Conservation (phyloP, 257 asterid genomes). For the Solanum virginianum region DNA sequence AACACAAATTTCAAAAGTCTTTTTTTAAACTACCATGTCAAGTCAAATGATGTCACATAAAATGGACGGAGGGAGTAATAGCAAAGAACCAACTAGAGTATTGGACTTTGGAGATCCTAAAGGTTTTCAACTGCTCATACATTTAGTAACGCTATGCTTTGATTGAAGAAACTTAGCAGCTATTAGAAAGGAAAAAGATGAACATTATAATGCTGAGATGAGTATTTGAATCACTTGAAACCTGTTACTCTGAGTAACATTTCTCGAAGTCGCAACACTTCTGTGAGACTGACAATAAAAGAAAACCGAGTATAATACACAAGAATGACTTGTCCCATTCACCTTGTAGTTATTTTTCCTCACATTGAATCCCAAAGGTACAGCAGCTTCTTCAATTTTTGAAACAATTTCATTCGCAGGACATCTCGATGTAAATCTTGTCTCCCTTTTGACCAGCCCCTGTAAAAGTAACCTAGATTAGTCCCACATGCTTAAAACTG, state of each 20-base stretch:
- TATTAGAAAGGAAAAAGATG: background rate
- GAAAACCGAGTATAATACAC: background rate
- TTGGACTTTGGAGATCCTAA: background rate
- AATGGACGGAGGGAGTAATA: background rate
- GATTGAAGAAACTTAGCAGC: background rate
- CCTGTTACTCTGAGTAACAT: background rate
- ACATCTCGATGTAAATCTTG: conserved; percentile 62
- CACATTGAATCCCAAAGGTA: conserved; percentile 70
- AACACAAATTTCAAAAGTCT: too few relatives aligned
- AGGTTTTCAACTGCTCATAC: background rate
- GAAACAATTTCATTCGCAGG: conserved; percentile 67
- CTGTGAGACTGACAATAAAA: background rate
- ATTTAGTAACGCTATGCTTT: background rate
- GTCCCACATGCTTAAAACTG: background rate
- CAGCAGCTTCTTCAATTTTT: conserved; percentile 60
- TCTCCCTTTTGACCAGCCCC: conserved; percentile 75
- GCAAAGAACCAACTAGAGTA: background rate
- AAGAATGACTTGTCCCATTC: background rate
- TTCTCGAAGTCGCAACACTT: background rate
- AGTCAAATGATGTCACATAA: too few relatives aligned
- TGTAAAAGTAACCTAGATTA: conserved; percentile 1
- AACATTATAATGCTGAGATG: background rate
- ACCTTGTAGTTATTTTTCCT: conserved; percentile 67
- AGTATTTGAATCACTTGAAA: background rate
- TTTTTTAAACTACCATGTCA: too few relatives aligned